These are phyloP conservation scores for Venturia pyrina DNA, from an alignment of 2,329 filamentous ascomycete genomes.

Conservation along the genomic window DNA sequence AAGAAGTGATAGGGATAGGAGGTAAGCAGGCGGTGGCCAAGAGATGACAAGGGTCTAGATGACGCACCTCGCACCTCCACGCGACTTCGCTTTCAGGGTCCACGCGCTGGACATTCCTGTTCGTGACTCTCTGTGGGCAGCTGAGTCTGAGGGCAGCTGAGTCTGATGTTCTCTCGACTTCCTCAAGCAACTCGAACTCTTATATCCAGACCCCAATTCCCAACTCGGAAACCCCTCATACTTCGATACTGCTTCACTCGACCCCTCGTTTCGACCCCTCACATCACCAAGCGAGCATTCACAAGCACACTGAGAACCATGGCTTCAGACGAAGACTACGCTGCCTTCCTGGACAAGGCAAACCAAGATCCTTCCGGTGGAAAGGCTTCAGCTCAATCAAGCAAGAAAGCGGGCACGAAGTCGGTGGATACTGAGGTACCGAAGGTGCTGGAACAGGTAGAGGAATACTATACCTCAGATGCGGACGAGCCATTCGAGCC, in stretches of 20 bases:
- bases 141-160: background rate
- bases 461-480: slow-evolving; percentile 67
- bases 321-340: slow-evolving; percentile 74
- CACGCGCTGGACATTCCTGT: background rate
- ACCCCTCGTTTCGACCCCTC: background rate
- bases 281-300: background rate
- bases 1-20: no score
- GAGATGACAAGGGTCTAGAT: background rate
- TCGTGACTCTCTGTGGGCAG: background rate
- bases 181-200: background rate
- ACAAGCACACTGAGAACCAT: slow-evolving; percentile 32
- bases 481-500: slow-evolving; percentile 78
- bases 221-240: background rate
- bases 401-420: slow-evolving; percentile 23
- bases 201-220: background rate
- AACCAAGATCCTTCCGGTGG: slow-evolving; percentile 53
- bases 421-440: slow-evolving; percentile 49
- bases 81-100: background rate
- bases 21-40: no score
- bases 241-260: background rate
- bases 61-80: background rate
- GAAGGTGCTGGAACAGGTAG: slow-evolving; percentile 22
- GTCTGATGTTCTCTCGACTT: background rate
- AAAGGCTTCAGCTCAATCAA: slow-evolving; percentile 16
- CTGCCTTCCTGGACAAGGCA: slow-evolving; percentile 76